These are phyloP conservation scores for Fusarium buxicola DNA, from an alignment of 2,329 filamentous ascomycete genomes.

Conservation along the genomic window DNA sequence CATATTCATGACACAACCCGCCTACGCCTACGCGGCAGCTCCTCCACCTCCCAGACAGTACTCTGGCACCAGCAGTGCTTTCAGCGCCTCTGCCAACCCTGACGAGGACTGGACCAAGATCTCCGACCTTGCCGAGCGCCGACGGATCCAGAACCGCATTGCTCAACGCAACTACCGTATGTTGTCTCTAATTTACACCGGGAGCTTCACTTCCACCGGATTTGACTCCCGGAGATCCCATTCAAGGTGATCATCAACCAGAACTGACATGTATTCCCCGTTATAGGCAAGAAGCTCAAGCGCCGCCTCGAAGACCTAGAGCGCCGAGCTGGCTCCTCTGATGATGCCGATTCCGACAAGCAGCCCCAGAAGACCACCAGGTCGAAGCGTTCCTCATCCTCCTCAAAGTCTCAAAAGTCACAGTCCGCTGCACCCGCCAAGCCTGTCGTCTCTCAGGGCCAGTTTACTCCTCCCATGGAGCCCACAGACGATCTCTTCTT, in stretches of 20 bases:
- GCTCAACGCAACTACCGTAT: constrained; percentile 96
- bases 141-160: constrained; percentile 97
- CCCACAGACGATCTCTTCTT: constrained; percentile 76
- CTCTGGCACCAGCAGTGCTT: constrained; percentile 87
- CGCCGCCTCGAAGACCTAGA: constrained; percentile 87
- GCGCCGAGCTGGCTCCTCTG: constrained; percentile 73
- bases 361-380: constrained; percentile 44
- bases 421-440: constrained; percentile 49
- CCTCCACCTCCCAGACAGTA: constrained; percentile 71
- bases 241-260: not conserved
- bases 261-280: constrained; percentile 27
- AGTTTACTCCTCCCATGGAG: constrained; percentile 72
- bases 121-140: constrained; percentile 92
- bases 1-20: constrained; percentile 52
- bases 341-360: constrained; percentile 57
- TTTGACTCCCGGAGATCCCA: constrained; percentile 1
- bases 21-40: constrained; percentile 49
- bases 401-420: constrained; percentile 47
- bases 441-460: constrained; percentile 59
- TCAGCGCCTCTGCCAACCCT: constrained; percentile 92
- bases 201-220: not conserved
- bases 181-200: constrained; percentile 49
- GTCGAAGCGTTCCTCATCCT: constrained; percentile 49
- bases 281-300: constrained; percentile 89
- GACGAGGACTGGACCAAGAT: constrained; percentile 99